Evolutionary conservation across 495 filamentous ascomycete species (phyloP), one percentile per base, ranked within the genome.

Genomic region (Usnea hakonensis): DNA sequence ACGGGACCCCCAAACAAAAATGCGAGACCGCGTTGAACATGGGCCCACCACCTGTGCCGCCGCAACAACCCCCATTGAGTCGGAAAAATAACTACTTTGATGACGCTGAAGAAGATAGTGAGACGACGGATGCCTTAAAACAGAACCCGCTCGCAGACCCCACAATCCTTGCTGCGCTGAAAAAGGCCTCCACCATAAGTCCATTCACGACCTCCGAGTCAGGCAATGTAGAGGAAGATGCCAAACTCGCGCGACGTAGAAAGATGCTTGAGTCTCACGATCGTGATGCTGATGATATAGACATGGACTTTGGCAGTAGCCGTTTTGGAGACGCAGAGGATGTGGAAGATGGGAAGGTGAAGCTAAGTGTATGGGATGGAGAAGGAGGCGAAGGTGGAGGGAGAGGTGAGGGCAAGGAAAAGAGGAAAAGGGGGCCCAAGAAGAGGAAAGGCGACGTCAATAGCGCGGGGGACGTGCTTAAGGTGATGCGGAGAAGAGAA

Each of bases 291-390:
- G 89, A 91, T 48, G 94, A 98, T 74, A 82, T 98, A 76, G 94
- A 98, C 67, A 78, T 96, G 73, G 94, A 91, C 37, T 97, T 98
- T 70, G 94, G 95, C 9, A 87, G 87, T 19, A 91, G 87, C 65
- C 83, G 91, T 28, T 82, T 87, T 62, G 90, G 87, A 53, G 91
- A 95, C 67, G 87, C 86, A 44, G 90, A 88, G 43, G 91, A 95
- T 55, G 91, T 88, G 59, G 80, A 87, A 1, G 85, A 80, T 28
- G 50, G 58, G 38, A 76, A 79, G 60, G 83, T 77, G 64, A 85
- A 89, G 69, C 72, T 94, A 41, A 85, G 83, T 2, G 76, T 81
- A 62, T 90, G 87, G 87, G 77, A 76, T 46, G 77, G 74, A 46
- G 80, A 79, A 17, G 81, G 81, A 19, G 80, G 78, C 44, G 78